Base-by-base conservation (phyloP, 2,329 filamentous ascomycete species). In the Talaromyces sp. region DNA sequence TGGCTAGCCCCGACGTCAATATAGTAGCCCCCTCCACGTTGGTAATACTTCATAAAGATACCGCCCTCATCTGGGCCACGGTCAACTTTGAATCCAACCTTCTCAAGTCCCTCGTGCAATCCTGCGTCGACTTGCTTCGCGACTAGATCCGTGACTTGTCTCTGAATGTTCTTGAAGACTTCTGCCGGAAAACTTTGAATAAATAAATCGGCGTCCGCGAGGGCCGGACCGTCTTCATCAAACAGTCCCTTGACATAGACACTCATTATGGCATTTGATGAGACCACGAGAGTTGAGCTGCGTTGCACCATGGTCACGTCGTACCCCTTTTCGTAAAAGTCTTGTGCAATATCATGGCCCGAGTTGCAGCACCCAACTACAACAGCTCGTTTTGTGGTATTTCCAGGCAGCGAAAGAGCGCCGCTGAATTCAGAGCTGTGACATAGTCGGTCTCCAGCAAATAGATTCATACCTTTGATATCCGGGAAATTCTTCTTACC, bases 301-400 rank as follows among this genome's bases (percentile, higher is more conserved):
- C 89, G 84, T 75, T 92, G 90, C 0, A 92, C 82, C 74, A 92
- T 88, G 0, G 89, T 91, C 1, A 90, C 85, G 2, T 86, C 79
- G 67, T 87, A 88, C 0, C 89, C 89, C 59, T 87, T 86, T 69
- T 90, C 87, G 41, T 85, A 82, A 70, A 84, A 90, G 67, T 90
- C 87, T 64, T 90, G 88, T 0, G 87, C 85, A 63, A 90, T 90
- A 68, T 91, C 89, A 69, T 90, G 87, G 6, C 82, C 87, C 0
- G 87, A 89, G 74, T 90, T 91, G 74, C 88, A 89, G 1, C 85
- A 87, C 1, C 89, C 89, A 0, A 91, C 81, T 0, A 92, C 84
- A 1, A 90, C 77, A 0, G 86, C 88, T 66, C 85, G 33, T 88
- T 72, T 87, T 88, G 1, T 74, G 14, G 79, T 75, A 2, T 80